Percentiles rank a stretch among this genome's conserved stretches.
Evolutionary conservation across 495 filamentous ascomycete species (phyloP).

Genomic region (Trichoderma erinaceum): DNA sequence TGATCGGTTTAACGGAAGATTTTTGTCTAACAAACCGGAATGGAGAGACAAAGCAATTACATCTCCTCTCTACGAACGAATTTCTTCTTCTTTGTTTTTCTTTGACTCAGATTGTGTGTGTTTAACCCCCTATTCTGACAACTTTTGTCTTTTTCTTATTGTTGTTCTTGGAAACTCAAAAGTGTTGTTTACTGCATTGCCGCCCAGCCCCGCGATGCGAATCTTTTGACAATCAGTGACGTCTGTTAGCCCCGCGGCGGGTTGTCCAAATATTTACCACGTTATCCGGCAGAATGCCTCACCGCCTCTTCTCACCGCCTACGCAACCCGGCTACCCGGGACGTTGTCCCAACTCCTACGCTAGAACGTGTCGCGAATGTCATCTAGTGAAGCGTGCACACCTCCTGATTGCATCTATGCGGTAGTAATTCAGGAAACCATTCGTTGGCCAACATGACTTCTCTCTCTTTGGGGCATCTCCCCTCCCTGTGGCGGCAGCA

Average conservation of each 20-base stretch:
- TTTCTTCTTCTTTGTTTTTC: no score
- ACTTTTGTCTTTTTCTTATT: neutral
- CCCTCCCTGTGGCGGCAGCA: slow-evolving; percentile 48
- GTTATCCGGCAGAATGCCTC: slow-evolving; percentile 13
- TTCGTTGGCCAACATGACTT: slow-evolving; percentile 10
- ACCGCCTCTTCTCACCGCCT: slow-evolving; percentile 14
- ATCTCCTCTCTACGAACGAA: no score
- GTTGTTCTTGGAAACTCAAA: neutral
- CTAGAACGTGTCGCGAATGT: neutral
- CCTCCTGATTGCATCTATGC: neutral
- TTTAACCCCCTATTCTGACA: neutral
- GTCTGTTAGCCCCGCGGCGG: slow-evolving; percentile 1
- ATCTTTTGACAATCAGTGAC: neutral
- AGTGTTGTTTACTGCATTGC: neutral
- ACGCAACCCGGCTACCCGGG: neutral
- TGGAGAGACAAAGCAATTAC: no score
- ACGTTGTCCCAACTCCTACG: neutral
- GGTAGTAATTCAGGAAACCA: neutral
- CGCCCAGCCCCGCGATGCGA: slow-evolving; percentile 12
- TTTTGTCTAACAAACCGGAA: no score
- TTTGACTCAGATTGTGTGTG: neutral
- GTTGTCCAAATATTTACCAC: neutral
- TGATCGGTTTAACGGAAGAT: neutral
- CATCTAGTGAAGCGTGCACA: neutral
- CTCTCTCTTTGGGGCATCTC: slow-evolving; percentile 24